Evolutionary conservation across 495 filamentous ascomycete genomes (phyloP), one percentile per base, ranked within the genome.

Genomic region (Daldinia loculata): DNA sequence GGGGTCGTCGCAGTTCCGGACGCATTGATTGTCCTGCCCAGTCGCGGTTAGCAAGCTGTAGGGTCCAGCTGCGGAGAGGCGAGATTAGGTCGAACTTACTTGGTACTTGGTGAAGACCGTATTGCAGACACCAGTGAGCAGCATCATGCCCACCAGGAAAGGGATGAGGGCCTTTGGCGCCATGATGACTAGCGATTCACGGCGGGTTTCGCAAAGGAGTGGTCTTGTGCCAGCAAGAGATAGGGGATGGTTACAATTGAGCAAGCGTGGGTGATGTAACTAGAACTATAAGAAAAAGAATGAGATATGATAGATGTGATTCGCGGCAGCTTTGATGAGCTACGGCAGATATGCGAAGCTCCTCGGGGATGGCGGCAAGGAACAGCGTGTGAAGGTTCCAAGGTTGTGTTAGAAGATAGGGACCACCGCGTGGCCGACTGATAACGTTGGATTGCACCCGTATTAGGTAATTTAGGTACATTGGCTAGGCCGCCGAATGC

Each of bases 101-200:
- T 99, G 95, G 72, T 94, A 97, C 72, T 99, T 99, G 71, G 95
- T 97, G 74, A 99, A 84, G 61, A 99, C 89, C 2, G 95, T 99
- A 76, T 99, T 99, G 85, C 93, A 97, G 55, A 98, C 94, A 43
- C 95, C 95, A 75, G 86, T 87, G 67, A 87, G 74, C 75, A 98
- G 84, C 94, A 98, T 97, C 92, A 97, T 95, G 66, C 85, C 89
- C 75, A 98, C 92, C 68, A 97, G 84, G 71, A 97, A 86, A 6
- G 93, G 93, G 70, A 97, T 88, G 32, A 91, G 69, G 8, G 89
- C 88, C 74, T 86, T 87, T 50, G 76, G 63, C 56, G 82, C 72
- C 84, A 86, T 83, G 29, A 17, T 65, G 68, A 51, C 59, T 32
- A 36, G 50, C 39, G 36, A 45, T 43, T 63, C 51, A 22, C 55